phyloP scores from a whole-genome alignment of 495 filamentous ascomycete species.

The Pyrenopolyporus hunteri region DNA sequence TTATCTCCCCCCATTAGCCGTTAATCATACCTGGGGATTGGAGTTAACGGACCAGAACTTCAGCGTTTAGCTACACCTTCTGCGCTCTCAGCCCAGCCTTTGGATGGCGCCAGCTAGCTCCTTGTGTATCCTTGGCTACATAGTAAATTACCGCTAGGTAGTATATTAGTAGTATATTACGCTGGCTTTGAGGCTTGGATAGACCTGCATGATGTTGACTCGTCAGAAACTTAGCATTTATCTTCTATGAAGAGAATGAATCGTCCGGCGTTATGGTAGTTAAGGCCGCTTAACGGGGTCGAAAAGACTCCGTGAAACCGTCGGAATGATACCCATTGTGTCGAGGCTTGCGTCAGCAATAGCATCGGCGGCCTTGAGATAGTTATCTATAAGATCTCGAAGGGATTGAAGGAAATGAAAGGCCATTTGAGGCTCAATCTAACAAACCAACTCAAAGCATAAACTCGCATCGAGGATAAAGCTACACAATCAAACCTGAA shows the following conservation, averaged over 20 bases:
- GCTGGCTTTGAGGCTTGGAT: too few relatives aligned
- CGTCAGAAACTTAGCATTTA: too few relatives aligned
- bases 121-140: too few relatives aligned
- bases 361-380: background rate
- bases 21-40: slow-evolving; percentile 13
- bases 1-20: too few relatives aligned
- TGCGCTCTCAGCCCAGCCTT: background rate
- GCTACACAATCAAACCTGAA: background rate
- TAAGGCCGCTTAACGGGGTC: slow-evolving; percentile 19
- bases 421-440: background rate
- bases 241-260: background rate
- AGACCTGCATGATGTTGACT: too few relatives aligned
- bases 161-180: too few relatives aligned
- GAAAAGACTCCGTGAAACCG: background rate
- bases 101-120: background rate
- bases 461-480: background rate
- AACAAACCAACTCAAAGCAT: background rate
- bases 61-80: background rate
- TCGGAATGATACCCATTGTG: background rate
- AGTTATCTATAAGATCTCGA: slow-evolving; percentile 14
- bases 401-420: background rate
- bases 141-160: too few relatives aligned
- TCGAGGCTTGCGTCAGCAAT: slow-evolving; percentile 7
- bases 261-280: slow-evolving; percentile 17
- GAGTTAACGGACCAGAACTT: slow-evolving; percentile 29